Evolutionary conservation across 202 grass and related monocot species (phyloP).

Genomic region (Panicum hallii): DNA sequence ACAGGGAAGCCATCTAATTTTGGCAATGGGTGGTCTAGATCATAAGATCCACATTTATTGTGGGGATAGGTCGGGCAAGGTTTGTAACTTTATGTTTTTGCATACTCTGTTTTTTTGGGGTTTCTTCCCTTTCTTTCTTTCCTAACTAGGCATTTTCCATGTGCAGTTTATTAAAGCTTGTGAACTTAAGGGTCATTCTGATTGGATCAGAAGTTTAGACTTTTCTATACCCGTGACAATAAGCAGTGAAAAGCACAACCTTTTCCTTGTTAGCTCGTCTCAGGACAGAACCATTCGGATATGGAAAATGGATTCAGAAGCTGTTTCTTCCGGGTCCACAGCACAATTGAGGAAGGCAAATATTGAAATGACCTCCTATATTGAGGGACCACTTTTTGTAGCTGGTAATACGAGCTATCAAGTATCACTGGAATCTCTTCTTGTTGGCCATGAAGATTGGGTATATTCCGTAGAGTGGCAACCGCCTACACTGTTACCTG

Average conservation of each 20-base stretch:
- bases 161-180: constrained; percentile 75
- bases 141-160: constrained; percentile 39
- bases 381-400: constrained; percentile 81
- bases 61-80: constrained; percentile 72
- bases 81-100: constrained; percentile 45
- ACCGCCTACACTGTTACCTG: constrained; percentile 58
- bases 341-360: constrained; percentile 54
- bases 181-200: constrained; percentile 95
- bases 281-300: constrained; percentile 96
- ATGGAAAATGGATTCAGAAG: constrained; percentile 78
- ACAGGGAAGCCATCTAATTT: constrained; percentile 57
- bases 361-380: constrained; percentile 85
- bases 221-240: constrained; percentile 74
- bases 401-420: constrained; percentile 62
- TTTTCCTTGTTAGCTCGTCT: constrained; percentile 94
- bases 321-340: constrained; percentile 43
- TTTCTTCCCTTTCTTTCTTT: constrained; percentile 17
- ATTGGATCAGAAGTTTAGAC: constrained; percentile 97
- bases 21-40: constrained; percentile 96
- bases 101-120: neutral
- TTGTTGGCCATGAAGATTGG: constrained; percentile 96
- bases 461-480: constrained; percentile 96
- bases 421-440: constrained; percentile 88
- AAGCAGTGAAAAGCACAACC: constrained; percentile 53
- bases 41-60: constrained; percentile 89